Base-by-base conservation (phyloP, 2,329 filamentous ascomycete species). In the Cordyceps farinosa region DNA sequence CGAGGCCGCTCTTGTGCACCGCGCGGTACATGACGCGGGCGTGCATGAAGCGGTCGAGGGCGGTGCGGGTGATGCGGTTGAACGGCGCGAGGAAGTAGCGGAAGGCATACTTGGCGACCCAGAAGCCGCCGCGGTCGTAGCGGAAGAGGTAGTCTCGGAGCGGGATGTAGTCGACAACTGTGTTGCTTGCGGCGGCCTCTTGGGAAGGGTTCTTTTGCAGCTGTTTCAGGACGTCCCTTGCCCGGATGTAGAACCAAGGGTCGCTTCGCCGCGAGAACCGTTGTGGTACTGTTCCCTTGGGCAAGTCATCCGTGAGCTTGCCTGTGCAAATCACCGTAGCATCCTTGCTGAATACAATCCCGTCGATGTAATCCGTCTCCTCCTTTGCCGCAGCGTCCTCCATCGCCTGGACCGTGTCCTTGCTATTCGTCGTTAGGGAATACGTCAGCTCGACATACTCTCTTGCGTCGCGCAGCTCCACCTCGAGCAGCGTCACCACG, bases 241-340 rank as follows among this genome's bases (percentile, higher is more conserved):
- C 88, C 66, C 90, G 88, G 3, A 91, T 76, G 65, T 91, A 92
- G 70, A 90, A 91, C 90, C 89, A 92, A 0, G 87, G 85, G 67
- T 92, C 89, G 4, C 72, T 73, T 0, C 82, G 76, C 11, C 82
- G 77, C n/a, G 82, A 83, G 72, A 91, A 89, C 0, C 71, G 77
- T 30, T 74, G 75, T 1, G 76, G 68, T 51, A 70, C 71, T 3
- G 66, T 64, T 1, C 72, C 74, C 0, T 70, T 61, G 0, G 79
- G 79, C 0, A 79, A 65, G 0, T 76, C 70, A 57, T 89, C 77
- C 0, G 80, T 80, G 17, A 90, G 75, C 10, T 77, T 78, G 0
- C 89, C 89, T 0, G 81, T 79, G 71, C 88, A 88, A 50, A 91
- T 75, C 1, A 90, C 80, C 0, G 84, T 84, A 6, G 77, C 77